Evolutionary conservation across 177 flowering plant species (phyloP).

Genomic region (Tripterygium wilfordii): DNA sequence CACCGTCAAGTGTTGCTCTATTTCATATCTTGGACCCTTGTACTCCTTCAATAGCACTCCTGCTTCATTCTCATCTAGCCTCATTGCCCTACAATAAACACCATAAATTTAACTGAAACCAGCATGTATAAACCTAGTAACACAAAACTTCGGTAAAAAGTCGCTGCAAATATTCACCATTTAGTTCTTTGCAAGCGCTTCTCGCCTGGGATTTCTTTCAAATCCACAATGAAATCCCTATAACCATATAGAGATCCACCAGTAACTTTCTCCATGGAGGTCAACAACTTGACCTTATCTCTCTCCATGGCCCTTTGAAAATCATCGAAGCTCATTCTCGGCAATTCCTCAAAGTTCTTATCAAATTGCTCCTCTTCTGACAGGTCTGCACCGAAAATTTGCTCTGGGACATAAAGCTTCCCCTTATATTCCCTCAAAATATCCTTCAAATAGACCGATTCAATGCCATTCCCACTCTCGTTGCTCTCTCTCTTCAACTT

Average conservation of each 20-base stretch:
- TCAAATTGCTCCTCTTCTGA: conserved; percentile 85
- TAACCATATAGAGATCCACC: conserved; percentile 18
- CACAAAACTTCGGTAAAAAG: not conserved
- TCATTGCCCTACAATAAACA: conserved; percentile 54
- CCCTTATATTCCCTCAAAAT: conserved; percentile 79
- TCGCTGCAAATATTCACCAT: conserved; percentile 41
- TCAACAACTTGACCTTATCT: conserved; percentile 73
- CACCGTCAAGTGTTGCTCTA: conserved; percentile 67
- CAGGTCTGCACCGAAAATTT: conserved; percentile 48
- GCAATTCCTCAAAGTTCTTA: conserved; percentile 49
- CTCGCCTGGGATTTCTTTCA: conserved; percentile 82
- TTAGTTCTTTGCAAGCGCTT: conserved; percentile 69
- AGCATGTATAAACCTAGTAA: not conserved
- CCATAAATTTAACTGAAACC: conserved; percentile 3
- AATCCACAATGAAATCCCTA: conserved; percentile 66
- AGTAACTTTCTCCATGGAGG: conserved; percentile 41
- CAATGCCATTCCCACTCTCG: conserved; percentile 15
- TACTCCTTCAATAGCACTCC: conserved; percentile 52
- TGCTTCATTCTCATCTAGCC: conserved; percentile 45
- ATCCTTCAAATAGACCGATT: conserved; percentile 68
- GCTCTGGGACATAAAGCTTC: conserved; percentile 88
- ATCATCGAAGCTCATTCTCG: conserved; percentile 70
- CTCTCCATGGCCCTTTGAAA: conserved; percentile 48
- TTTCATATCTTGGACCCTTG: conserved; percentile 67
- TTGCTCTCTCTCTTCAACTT: conserved; percentile 12